Evolutionary conservation across 2,329 filamentous ascomycete genomes (phyloP), one percentile per base, ranked within the genome.

Genomic region (Ascochyta fabae): DNA sequence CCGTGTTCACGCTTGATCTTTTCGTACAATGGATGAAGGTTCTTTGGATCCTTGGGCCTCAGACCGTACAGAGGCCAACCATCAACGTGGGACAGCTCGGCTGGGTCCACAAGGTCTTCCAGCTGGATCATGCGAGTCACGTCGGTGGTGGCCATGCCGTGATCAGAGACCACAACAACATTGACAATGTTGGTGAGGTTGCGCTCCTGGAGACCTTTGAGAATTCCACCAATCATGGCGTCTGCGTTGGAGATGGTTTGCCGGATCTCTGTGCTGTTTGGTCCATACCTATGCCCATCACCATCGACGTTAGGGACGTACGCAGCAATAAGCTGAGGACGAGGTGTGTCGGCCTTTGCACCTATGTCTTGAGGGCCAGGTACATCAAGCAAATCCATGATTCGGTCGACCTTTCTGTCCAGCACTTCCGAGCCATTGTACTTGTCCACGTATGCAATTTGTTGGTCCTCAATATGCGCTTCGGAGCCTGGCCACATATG

Each of bases 401-500:
- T 86, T 38, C 92, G 85, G 29, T 86, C 80, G 13, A 93, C 90
- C 75, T 99, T 99, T 33, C 83, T 84, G 0, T 84, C 74, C 1
- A 99, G 82, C 29, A 80, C 72, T 77, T 97, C 93, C 0, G 88
- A 84, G 8, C 86, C 88, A 64, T 96, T 94, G 78, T 85, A 99
- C 66, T 87, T 88, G 78, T 98, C 95, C 44, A 98, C 75, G 68
- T 91, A 91, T 9, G 86, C 88, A 2, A 93, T 91, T 60, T 93
- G 87, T 16, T 88, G 80, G n/a, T 83, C 81, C 12, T 86, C 82
- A 58, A 96, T 89, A 72, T 92, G 88, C 6, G 93, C 93, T 77
- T 99, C 95, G 39, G 91, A 96, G 2, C 95, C 95, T 1, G 95
- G 95, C 95, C 95, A 99, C 95, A 99, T 99, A 74, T 99, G 95